Conservation (phyloP, 176 grass and related monocot species). For the Oryza australiensis region DNA sequence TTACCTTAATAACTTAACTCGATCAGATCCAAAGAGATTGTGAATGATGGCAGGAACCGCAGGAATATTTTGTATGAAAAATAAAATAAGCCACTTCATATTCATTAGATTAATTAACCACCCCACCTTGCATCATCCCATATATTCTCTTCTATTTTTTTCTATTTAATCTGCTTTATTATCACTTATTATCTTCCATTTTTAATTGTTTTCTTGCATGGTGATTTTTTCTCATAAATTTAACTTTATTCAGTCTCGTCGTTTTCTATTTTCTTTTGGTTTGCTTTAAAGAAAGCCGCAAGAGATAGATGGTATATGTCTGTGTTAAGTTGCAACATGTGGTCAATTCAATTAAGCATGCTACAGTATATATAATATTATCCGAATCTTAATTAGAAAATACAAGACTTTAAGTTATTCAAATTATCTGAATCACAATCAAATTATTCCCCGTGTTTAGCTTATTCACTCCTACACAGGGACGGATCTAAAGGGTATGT, state of each 20-base stretch:
- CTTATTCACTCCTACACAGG: not conserved
- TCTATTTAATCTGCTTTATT: not conserved
- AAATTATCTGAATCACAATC: conserved; percentile 35
- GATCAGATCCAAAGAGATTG: conserved; percentile 12
- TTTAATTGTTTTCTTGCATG: not conserved
- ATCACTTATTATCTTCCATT: not conserved
- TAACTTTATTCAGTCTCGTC: not conserved
- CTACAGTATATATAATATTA: too few relatives aligned
- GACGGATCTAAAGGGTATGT: too few relatives aligned
- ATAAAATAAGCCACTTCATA: not conserved
- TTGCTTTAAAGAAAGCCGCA: not conserved
- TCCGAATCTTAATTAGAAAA: too few relatives aligned
- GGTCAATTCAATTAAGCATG: not conserved
- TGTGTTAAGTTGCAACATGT: not conserved
- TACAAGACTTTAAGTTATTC: too few relatives aligned
- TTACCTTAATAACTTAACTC: conserved; percentile 42
- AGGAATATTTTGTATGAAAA: conserved; percentile 22
- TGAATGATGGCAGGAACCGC: conserved; percentile 24
- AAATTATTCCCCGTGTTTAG: conserved; percentile 13
- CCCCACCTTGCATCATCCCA: conserved; percentile 13
- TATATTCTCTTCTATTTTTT: not conserved
- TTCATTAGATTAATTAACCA: not conserved
- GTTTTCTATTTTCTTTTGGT: conserved; percentile 36
- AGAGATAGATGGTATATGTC: not conserved
- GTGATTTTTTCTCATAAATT: not conserved